phyloP scores from a whole-genome alignment of 768 basidiomycete genomes.

The Pisolithus tinctorius region DNA sequence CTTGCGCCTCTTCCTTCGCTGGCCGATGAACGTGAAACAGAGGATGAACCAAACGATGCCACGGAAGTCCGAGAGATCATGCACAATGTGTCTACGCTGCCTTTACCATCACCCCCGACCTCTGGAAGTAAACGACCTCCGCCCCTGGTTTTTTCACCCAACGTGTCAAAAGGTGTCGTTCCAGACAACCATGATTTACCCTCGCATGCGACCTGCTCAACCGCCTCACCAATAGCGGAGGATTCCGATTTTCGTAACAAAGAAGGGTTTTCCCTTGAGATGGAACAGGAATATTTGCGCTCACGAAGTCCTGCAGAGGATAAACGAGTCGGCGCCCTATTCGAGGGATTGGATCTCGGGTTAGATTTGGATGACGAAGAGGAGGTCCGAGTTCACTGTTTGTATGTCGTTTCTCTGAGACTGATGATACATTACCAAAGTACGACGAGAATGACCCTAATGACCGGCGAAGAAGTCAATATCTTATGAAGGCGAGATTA shows the following conservation, averaged over 20 bases:
- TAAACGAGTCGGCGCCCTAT: slow-evolving; percentile 40
- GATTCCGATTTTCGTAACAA: slow-evolving; percentile 6
- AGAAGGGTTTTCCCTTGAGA: slow-evolving; percentile 17
- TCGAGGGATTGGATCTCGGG: slow-evolving; percentile 41
- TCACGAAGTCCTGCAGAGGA: slow-evolving; percentile 33
- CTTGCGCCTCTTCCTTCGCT: slow-evolving; percentile 19
- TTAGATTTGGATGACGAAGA: slow-evolving; percentile 38
- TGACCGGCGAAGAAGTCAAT: slow-evolving; percentile 69
- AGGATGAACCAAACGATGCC: slow-evolving; percentile 27
- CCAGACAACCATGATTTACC: slow-evolving; percentile 30
- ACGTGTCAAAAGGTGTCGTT: slow-evolving; percentile 24
- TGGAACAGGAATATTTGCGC: slow-evolving; percentile 23
- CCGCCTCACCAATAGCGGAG: slow-evolving; percentile 12
- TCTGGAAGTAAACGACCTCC: slow-evolving; percentile 39
- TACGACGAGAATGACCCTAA: slow-evolving; percentile 67
- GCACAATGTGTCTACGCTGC: slow-evolving; percentile 33
- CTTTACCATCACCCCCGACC: slow-evolving; percentile 28
- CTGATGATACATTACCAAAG: slow-evolving; percentile 29
- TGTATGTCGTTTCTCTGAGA: background rate
- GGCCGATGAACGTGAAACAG: slow-evolving; percentile 15
- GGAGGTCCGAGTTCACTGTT: slow-evolving; percentile 27
- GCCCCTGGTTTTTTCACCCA: slow-evolving; percentile 46
- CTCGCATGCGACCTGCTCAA: slow-evolving; percentile 34
- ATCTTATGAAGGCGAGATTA: slow-evolving; percentile 64
- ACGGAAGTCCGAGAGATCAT: slow-evolving; percentile 31